Percentiles rank a stretch among this genome's conserved stretches.
These are phyloP conservation scores for Leptosphaerulina australis DNA, from an alignment of 2,329 filamentous ascomycete genomes.

Conservation along the genomic window DNA sequence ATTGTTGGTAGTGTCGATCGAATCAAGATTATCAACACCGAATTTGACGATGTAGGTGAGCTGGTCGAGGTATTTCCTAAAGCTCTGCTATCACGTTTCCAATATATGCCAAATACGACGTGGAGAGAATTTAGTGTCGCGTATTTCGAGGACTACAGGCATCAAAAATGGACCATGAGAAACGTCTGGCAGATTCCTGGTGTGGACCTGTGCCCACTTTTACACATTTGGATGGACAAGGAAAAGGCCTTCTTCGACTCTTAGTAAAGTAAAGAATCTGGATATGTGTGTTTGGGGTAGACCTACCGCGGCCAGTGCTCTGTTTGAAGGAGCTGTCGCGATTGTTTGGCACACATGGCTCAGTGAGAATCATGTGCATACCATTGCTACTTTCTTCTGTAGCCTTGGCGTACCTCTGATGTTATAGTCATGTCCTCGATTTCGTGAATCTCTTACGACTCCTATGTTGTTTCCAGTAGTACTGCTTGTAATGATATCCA, in stretches of 20 bases:
- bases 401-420: neutral
- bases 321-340: neutral
- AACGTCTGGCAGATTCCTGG: neutral
- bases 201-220: neutral
- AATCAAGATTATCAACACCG: conserved; percentile 4
- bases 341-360: neutral
- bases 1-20: conserved; percentile 26
- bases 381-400: neutral
- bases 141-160: conserved; percentile 2
- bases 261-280: neutral
- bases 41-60: neutral
- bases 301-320: neutral
- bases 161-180: conserved; percentile 7
- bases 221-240: conserved; percentile 7
- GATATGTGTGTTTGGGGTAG: neutral
- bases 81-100: neutral
- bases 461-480: no score
- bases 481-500: no score
- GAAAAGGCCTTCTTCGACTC: conserved; percentile 11
- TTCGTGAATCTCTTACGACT: no score
- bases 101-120: neutral
- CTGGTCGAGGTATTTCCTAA: neutral
- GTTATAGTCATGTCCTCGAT: no score
- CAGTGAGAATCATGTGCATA: neutral
- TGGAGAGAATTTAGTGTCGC: conserved; percentile 6